phyloP scores from a whole-genome alignment of 768 basidiomycete genomes.

The Hericium erinaceus region DNA sequence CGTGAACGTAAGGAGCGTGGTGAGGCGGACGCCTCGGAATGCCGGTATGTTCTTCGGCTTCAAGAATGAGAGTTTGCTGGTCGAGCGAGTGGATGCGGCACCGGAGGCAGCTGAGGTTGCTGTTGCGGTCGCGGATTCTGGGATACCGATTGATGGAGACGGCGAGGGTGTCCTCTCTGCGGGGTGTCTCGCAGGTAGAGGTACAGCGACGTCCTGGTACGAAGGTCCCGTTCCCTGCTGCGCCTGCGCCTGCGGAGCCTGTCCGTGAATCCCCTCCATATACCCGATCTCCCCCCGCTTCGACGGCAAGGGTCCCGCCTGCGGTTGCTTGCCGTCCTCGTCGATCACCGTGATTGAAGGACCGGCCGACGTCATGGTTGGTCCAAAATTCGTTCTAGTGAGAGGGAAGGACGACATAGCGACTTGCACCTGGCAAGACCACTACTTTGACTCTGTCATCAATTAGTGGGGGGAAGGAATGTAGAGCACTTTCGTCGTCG shows the following conservation, averaged over 20 bases:
- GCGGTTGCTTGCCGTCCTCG: conserved; percentile 21
- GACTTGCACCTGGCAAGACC: conserved; percentile 37
- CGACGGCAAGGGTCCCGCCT: conserved; percentile 54
- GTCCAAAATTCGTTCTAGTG: not conserved
- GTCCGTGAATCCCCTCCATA: conserved; percentile 30
- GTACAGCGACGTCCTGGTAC: not conserved
- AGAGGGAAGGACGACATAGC: conserved; percentile 15
- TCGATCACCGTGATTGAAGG: conserved; percentile 7
- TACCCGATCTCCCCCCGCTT: conserved; percentile 65
- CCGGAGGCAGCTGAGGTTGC: conserved; percentile 4
- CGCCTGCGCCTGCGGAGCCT: conserved; percentile 10
- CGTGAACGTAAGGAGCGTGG: conserved; percentile 33
- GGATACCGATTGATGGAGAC: not conserved
- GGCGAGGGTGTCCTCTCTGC: conserved; percentile 28
- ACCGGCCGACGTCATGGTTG: conserved; percentile 21
- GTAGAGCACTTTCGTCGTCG: not conserved
- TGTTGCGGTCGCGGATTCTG: not conserved
- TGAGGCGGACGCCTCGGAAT: conserved; percentile 35
- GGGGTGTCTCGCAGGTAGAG: conserved; percentile 40
- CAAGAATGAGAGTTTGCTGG: conserved; percentile 22
- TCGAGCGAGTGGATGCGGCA: conserved; percentile 22
- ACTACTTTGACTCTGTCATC: conserved; percentile 11
- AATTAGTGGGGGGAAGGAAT: not conserved
- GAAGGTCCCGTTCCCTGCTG: conserved; percentile 1
- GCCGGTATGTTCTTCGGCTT: conserved; percentile 28